These are phyloP conservation scores for Dioscorea alata DNA, from an alignment of 106 monocot species.

Conservation along the genomic window DNA sequence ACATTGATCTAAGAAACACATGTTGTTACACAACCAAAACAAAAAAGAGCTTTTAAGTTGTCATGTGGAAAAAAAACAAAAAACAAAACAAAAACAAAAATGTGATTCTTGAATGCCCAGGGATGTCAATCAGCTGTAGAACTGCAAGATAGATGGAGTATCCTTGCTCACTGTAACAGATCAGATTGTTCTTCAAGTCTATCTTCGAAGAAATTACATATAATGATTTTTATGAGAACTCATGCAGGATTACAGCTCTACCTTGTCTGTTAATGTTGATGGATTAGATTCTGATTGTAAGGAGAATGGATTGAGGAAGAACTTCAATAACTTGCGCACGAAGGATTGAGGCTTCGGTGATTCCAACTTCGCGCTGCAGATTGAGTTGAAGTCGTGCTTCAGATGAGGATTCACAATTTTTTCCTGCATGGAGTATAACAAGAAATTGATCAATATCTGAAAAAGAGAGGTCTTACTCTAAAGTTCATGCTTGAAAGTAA, in stretches of 20 bases:
- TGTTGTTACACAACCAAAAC: too few relatives aligned
- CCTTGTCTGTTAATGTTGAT: constrained; percentile 3
- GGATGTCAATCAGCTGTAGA: too few relatives aligned
- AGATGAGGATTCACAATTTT: constrained; percentile 59
- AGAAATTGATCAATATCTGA: not conserved
- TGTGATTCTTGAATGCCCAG: too few relatives aligned
- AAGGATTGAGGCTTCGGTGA: constrained; percentile 19
- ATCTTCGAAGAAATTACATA: too few relatives aligned
- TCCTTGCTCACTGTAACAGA: too few relatives aligned
- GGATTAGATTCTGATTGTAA: constrained; percentile 8
- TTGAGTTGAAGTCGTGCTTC: constrained; percentile 52
- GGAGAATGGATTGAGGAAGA: constrained; percentile 33
- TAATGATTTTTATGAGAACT: too few relatives aligned
- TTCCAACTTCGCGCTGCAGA: constrained; percentile 28
- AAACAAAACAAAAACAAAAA: too few relatives aligned
- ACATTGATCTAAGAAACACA: too few relatives aligned
- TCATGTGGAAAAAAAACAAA: too few relatives aligned
- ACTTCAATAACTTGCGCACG: constrained; percentile 32
- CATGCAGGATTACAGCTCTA: constrained; percentile 24
- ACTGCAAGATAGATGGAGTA: too few relatives aligned
- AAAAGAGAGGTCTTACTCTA: not conserved
- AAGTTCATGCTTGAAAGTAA: not conserved
- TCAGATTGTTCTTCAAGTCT: too few relatives aligned
- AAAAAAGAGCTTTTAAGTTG: too few relatives aligned
- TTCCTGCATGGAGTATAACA: constrained; percentile 39